These are phyloP conservation scores for Monilinia polystroma DNA, from an alignment of 2,329 filamentous ascomycete genomes.

Conservation along the genomic window DNA sequence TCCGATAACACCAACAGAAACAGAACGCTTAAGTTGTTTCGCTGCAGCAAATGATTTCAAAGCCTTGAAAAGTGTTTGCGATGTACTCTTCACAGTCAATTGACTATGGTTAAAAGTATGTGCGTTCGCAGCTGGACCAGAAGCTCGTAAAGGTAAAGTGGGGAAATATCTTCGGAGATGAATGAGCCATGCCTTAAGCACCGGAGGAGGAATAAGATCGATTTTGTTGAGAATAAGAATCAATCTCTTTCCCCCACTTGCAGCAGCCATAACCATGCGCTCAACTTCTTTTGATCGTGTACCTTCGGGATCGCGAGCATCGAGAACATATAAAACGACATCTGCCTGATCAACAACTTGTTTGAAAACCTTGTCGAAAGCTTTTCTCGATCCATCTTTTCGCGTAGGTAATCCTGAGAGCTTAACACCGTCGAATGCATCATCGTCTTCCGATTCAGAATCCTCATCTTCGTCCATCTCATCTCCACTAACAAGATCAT, in stretches of 20 bases:
- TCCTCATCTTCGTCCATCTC: conserved; percentile 58
- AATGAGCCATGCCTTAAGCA: conserved; percentile 80
- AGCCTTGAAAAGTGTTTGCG: conserved; percentile 79
- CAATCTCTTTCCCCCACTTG: conserved; percentile 77
- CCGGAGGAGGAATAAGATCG: conserved; percentile 78
- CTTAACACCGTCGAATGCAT: conserved; percentile 50
- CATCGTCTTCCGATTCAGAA: conserved; percentile 47
- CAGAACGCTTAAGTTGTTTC: conserved; percentile 81
- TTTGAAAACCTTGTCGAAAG: conserved; percentile 96
- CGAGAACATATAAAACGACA: conserved; percentile 88
- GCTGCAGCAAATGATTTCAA: conserved; percentile 84
- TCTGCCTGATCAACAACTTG: conserved; percentile 85
- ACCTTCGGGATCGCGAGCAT: conserved; percentile 86
- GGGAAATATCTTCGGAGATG: conserved; percentile 89
- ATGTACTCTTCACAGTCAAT: conserved; percentile 81
- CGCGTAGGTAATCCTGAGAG: conserved; percentile 53
- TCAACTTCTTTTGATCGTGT: conserved; percentile 90
- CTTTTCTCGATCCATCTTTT: conserved; percentile 70
- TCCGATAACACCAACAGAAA: conserved; percentile 90
- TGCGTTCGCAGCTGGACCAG: conserved; percentile 77
- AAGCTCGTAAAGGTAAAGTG: conserved; percentile 83
- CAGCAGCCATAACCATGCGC: conserved; percentile 85
- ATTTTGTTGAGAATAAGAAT: conserved; percentile 96
- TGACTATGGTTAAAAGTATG: conserved; percentile 91
- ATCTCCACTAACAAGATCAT: conserved; percentile 45